phyloP scores from a whole-genome alignment of 2,329 filamentous ascomycete genomes.

The Nothomitra cinnamomea region DNA sequence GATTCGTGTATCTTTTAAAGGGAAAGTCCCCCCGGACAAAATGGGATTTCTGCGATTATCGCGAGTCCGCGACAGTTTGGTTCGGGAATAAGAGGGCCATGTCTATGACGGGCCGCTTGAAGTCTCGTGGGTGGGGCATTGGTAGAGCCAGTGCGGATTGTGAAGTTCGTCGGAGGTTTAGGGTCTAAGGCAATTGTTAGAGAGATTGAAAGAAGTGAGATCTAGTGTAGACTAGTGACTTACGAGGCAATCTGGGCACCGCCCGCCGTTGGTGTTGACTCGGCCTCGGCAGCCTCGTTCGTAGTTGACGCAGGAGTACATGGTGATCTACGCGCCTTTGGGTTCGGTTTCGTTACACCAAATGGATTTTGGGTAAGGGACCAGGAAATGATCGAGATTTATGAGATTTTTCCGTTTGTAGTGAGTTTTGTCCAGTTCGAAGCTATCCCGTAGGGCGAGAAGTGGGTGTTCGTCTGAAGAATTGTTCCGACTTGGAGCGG shows the following conservation, averaged over 20 bases:
- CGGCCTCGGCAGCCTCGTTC: conserved; percentile 26
- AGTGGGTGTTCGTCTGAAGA: too few relatives aligned
- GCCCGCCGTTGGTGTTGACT: conserved; percentile 21
- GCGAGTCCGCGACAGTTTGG: background rate
- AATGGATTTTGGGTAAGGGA: too few relatives aligned
- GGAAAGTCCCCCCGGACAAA: too few relatives aligned
- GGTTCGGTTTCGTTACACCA: background rate
- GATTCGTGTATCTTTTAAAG: too few relatives aligned
- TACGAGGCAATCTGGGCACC: conserved; percentile 13
- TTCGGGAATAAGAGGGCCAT: background rate
- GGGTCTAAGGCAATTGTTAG: background rate
- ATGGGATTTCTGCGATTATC: background rate
- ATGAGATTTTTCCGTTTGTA: too few relatives aligned
- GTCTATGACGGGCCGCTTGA: background rate
- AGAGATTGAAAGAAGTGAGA: background rate
- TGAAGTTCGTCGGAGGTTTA: background rate
- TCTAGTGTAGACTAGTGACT: too few relatives aligned
- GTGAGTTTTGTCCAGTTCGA: too few relatives aligned
- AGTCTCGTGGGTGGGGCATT: background rate
- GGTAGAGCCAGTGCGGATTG: background rate
- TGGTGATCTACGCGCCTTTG: conserved; percentile 11
- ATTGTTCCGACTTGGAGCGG: too few relatives aligned
- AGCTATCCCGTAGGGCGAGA: too few relatives aligned
- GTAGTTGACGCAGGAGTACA: conserved; percentile 29
- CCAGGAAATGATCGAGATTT: too few relatives aligned